Conservation (phyloP, 345 rosid genomes). For the Hypericum androsaemum region DNA sequence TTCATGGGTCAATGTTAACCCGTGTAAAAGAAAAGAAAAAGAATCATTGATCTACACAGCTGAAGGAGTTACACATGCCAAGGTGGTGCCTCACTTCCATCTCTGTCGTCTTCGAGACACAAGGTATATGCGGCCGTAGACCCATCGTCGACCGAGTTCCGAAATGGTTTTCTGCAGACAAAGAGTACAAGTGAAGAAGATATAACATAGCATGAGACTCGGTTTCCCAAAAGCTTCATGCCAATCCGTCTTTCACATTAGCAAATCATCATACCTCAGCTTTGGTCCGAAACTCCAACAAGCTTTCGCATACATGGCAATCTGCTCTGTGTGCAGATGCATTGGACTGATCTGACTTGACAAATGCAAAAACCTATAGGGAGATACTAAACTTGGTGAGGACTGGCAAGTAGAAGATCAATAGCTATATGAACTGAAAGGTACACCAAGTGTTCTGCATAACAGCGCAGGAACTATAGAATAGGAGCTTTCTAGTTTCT, state of each 20-base stretch:
- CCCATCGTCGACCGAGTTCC: constrained; percentile 63
- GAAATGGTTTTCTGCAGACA: constrained; percentile 51
- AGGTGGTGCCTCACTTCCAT: constrained; percentile 21
- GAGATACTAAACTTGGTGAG: constrained; percentile 5
- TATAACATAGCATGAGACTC: no score
- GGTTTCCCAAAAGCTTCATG: no score
- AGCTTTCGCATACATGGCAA: constrained; percentile 85
- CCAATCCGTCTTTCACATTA: no score
- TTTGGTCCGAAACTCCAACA: constrained; percentile 77
- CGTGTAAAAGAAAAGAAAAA: constrained; percentile 7
- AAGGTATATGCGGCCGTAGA: constrained; percentile 78
- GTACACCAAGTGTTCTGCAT: constrained; percentile 2
- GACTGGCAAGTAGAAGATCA: neutral
- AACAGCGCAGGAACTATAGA: neutral
- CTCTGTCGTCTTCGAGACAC: constrained; percentile 52
- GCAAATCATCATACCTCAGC: constrained; percentile 43
- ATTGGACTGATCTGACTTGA: constrained; percentile 54
- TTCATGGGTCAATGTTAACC: no score
- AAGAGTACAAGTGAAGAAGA: neutral
- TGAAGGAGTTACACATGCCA: neutral
- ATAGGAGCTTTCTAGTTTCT: constrained; percentile 2
- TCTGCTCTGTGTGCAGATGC: constrained; percentile 64
- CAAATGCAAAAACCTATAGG: constrained; percentile 81
- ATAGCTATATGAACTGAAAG: neutral
- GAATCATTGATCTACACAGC: constrained; percentile 17